phyloP scores from a whole-genome alignment of 2,329 filamentous ascomycete species.

The Emergomyces pasteurianus region DNA sequence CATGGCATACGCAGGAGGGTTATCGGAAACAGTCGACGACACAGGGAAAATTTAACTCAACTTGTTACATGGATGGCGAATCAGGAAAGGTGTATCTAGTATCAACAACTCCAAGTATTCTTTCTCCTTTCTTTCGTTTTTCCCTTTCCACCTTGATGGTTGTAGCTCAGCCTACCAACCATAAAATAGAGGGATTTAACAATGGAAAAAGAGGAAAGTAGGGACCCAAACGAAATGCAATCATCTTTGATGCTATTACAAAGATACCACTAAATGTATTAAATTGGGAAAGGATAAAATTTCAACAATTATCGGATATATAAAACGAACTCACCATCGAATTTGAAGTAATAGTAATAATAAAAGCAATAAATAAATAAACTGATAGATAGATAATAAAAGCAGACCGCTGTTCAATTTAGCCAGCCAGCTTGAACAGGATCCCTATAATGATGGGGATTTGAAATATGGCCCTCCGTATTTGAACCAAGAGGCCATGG shows the following conservation, averaged over 20 bases:
- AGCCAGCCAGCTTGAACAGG: background rate
- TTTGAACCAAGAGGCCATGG: background rate
- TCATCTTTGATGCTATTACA: no score
- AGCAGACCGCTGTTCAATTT: background rate
- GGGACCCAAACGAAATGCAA: background rate
- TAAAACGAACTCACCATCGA: background rate
- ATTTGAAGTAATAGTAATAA: background rate
- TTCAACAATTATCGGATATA: conserved; percentile 3
- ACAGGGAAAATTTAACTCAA: background rate
- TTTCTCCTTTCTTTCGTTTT: background rate
- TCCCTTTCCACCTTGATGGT: no score
- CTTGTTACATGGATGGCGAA: background rate
- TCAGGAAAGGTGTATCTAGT: background rate
- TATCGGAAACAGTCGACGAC: background rate
- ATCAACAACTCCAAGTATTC: background rate
- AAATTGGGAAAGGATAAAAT: conserved; percentile 1
- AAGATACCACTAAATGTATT: background rate
- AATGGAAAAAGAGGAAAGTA: background rate
- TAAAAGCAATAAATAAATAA: background rate
- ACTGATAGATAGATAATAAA: background rate
- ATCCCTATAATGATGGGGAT: background rate
- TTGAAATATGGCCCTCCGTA: background rate
- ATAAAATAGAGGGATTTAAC: background rate
- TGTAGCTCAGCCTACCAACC: background rate
- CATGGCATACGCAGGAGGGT: background rate